These are phyloP conservation scores for Penicillium fimorum DNA, from an alignment of 495 filamentous ascomycete species.

Conservation along the genomic window DNA sequence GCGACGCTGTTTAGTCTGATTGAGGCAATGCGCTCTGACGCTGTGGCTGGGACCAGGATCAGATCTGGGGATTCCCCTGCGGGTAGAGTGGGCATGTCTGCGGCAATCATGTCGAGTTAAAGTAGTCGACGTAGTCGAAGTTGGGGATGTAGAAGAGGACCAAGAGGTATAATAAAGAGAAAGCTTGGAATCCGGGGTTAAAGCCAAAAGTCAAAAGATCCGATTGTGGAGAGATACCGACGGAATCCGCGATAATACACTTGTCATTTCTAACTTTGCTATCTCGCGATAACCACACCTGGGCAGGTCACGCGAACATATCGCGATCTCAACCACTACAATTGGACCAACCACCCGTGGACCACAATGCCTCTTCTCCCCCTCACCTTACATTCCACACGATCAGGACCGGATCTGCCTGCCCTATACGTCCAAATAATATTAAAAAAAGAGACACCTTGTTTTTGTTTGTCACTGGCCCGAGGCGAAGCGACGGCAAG, in stretches of 20 bases:
- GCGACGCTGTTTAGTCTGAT: slow-evolving; percentile 65
- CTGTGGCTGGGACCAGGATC: slow-evolving; percentile 65
- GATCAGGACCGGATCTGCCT: slow-evolving; percentile 24
- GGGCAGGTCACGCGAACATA: slow-evolving; percentile 1
- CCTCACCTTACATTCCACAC: slow-evolving; percentile 6
- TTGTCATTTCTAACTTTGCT: neutral
- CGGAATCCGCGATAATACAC: slow-evolving; percentile 11
- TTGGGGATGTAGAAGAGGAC: neutral
- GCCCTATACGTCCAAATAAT: slow-evolving; percentile 8
- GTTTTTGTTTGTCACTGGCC: slow-evolving; percentile 31
- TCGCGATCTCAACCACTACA: neutral
- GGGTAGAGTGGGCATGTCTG: slow-evolving; percentile 48
- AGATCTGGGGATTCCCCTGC: slow-evolving; percentile 58
- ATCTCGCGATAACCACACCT: neutral
- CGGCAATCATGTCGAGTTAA: slow-evolving; percentile 40
- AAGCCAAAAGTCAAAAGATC: slow-evolving; percentile 1
- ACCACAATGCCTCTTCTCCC: slow-evolving; percentile 3
- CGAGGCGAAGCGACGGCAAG: slow-evolving; percentile 33
- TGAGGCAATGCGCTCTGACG: slow-evolving; percentile 58
- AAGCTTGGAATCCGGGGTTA: slow-evolving; percentile 29
- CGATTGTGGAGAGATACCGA: neutral
- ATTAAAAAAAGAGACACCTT: neutral
- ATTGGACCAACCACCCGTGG: slow-evolving; percentile 4
- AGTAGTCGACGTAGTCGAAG: neutral
- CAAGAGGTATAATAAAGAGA: slow-evolving; percentile 3